Evolutionary conservation across 306 rosid species (phyloP).

Genomic region (Trifolium fragiferum): DNA sequence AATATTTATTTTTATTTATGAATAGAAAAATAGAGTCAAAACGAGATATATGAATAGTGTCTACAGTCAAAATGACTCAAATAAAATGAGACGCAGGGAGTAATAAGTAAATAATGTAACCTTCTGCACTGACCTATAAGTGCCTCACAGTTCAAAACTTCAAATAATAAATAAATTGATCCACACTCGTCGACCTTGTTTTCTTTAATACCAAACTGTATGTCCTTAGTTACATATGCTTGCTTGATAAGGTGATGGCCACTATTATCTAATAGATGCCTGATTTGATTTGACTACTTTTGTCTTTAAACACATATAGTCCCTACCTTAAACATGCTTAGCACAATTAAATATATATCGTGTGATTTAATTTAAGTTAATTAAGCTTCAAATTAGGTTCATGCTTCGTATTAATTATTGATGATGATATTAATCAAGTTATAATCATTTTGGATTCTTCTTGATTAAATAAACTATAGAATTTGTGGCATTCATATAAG

Average conservation of each 20-base stretch:
- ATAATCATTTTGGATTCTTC: not conserved
- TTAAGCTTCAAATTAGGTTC: too few species aligned
- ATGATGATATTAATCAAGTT: not conserved
- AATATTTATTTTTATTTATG: too few species aligned
- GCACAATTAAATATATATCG: too few species aligned
- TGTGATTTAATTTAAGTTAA: too few species aligned
- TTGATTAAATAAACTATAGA: not conserved
- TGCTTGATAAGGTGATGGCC: conserved; percentile 43
- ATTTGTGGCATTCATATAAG: not conserved
- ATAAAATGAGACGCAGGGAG: too few species aligned
- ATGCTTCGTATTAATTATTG: conserved; percentile 5
- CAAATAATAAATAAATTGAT: conserved; percentile 2
- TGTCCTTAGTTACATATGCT: conserved; percentile 34
- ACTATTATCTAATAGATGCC: conserved; percentile 39
- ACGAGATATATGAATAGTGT: too few species aligned
- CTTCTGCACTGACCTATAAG: conserved; percentile 40
- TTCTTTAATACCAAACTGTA: conserved; percentile 6
- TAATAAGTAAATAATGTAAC: conserved; percentile 34
- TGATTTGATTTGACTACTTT: conserved; percentile 39
- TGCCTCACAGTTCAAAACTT: conserved; percentile 47
- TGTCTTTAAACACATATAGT: conserved; percentile 35
- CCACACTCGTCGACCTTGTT: conserved; percentile 12
- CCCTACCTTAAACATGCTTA: conserved; percentile 38
- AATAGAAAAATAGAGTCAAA: too few species aligned
- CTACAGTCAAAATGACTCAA: too few species aligned